Evolutionary conservation across 352 stramenopile genomes (phyloP).

Genomic region (Phytophthora kernoviae): DNA sequence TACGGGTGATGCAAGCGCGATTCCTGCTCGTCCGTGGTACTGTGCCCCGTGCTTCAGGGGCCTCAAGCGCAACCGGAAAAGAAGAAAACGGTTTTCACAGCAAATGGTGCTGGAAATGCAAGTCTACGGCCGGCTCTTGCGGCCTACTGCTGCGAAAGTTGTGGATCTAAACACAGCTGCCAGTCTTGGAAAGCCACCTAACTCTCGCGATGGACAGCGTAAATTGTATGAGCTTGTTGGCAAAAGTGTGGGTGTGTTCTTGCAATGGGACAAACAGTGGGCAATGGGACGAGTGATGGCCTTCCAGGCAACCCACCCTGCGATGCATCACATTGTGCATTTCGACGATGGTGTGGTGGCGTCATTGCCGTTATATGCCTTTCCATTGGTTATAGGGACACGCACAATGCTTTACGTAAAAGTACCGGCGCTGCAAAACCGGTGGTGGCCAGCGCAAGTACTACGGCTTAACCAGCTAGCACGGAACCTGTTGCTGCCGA

Average conservation of each 20-base stretch:
- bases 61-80: slow-evolving; percentile 81
- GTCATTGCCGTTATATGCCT: slow-evolving; percentile 66
- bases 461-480: slow-evolving; percentile 70
- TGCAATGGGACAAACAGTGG: slow-evolving; percentile 85
- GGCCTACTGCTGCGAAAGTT: slow-evolving; percentile 67
- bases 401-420: slow-evolving; percentile 73
- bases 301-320: slow-evolving; percentile 57
- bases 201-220: slow-evolving; percentile 46
- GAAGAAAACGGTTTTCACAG: slow-evolving; percentile 80
- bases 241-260: slow-evolving; percentile 66
- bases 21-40: slow-evolving; percentile 76
- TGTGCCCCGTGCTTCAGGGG: slow-evolving; percentile 65
- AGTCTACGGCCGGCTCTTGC: slow-evolving; percentile 69
- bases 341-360: slow-evolving; percentile 76
- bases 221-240: slow-evolving; percentile 68
- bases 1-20: slow-evolving; percentile 32
- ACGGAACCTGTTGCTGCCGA: slow-evolving; percentile 46
- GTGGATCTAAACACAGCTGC: slow-evolving; percentile 49
- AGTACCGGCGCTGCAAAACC: slow-evolving; percentile 56
- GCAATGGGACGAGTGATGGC: slow-evolving; percentile 66
- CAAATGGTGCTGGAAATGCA: slow-evolving; percentile 89
- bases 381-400: slow-evolving; percentile 74
- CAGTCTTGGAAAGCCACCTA: slow-evolving; percentile 55
- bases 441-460: slow-evolving; percentile 80
- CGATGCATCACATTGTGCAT: slow-evolving; percentile 62